Conservation (phyloP, 495 filamentous ascomycete species). For the Clavariopsis aquatica region DNA sequence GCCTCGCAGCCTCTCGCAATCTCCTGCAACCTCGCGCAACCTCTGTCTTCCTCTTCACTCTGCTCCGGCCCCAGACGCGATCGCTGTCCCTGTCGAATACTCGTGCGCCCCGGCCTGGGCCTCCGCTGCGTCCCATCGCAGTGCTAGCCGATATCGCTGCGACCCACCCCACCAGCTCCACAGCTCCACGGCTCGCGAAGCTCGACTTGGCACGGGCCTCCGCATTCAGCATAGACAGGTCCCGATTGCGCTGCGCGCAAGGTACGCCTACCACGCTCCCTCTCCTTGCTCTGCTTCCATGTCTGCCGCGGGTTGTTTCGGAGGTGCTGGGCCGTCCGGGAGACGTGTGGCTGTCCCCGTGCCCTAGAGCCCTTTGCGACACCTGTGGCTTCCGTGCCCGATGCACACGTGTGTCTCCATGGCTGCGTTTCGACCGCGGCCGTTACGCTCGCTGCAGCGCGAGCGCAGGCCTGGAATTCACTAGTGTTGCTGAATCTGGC, state of each 20-base stretch:
- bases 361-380: neutral
- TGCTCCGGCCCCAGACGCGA: neutral
- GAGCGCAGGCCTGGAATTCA: neutral
- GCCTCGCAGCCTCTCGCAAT: neutral
- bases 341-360: slow-evolving; percentile 11
- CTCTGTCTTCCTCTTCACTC: no score
- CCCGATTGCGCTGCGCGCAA: neutral
- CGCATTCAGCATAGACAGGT: neutral
- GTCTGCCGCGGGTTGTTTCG: slow-evolving; percentile 13
- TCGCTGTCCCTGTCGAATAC: neutral
- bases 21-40: no score
- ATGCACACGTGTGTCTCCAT: slow-evolving; percentile 4
- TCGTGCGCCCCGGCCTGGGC: neutral
- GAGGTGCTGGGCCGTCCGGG: neutral
- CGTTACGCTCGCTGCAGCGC: slow-evolving; percentile 13
- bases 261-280: slow-evolving; percentile 2
- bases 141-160: neutral
- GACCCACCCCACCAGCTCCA: neutral
- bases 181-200: neutral
- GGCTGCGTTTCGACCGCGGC: slow-evolving; percentile 24
- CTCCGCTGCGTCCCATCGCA: neutral
- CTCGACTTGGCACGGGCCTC: neutral
- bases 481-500: slow-evolving; percentile 4
- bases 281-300: slow-evolving; percentile 4
- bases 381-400: slow-evolving; percentile 18